phyloP scores from a whole-genome alignment of 495 filamentous ascomycete species.

The Hypomontagnella submonticulosa region DNA sequence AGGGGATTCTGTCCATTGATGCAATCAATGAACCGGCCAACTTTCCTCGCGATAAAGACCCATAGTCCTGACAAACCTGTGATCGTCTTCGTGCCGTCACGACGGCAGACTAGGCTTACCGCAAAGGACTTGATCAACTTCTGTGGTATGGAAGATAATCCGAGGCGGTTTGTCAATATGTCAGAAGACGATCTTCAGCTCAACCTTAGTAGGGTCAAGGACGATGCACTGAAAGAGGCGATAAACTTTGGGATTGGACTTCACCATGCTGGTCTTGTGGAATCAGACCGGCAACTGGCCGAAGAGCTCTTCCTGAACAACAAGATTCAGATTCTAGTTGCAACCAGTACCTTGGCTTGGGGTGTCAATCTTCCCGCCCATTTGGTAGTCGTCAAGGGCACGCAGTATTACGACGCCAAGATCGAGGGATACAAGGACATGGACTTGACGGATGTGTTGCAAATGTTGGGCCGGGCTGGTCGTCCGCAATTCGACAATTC shows the following conservation, averaged over 20 bases:
- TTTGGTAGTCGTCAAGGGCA: slow-evolving; percentile 97
- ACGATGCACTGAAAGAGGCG: slow-evolving; percentile 89
- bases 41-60: slow-evolving; percentile 93
- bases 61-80: slow-evolving; percentile 97
- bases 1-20: slow-evolving; percentile 97
- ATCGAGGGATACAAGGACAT: slow-evolving; percentile 98
- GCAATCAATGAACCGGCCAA: slow-evolving; percentile 99
- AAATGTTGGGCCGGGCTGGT: slow-evolving; percentile 97
- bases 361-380: slow-evolving; percentile 98
- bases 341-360: slow-evolving; percentile 98
- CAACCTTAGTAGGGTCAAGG: slow-evolving; percentile 86
- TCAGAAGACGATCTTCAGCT: slow-evolving; percentile 91
- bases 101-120: slow-evolving; percentile 92
- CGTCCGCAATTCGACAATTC: slow-evolving; percentile 96
- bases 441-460: slow-evolving; percentile 97
- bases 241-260: slow-evolving; percentile 96
- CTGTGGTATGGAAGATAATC: slow-evolving; percentile 98
- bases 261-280: slow-evolving; percentile 96
- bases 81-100: slow-evolving; percentile 97
- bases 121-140: slow-evolving; percentile 96
- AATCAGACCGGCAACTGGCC: slow-evolving; percentile 88
- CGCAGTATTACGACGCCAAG: slow-evolving; percentile 98
- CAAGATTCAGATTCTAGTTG: slow-evolving; percentile 96
- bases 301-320: slow-evolving; percentile 97
- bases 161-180: slow-evolving; percentile 90